Evolutionary conservation across 306 rosid genomes (phyloP), one percentile per base, ranked within the genome.

Genomic region (Cucurbita pepo): DNA sequence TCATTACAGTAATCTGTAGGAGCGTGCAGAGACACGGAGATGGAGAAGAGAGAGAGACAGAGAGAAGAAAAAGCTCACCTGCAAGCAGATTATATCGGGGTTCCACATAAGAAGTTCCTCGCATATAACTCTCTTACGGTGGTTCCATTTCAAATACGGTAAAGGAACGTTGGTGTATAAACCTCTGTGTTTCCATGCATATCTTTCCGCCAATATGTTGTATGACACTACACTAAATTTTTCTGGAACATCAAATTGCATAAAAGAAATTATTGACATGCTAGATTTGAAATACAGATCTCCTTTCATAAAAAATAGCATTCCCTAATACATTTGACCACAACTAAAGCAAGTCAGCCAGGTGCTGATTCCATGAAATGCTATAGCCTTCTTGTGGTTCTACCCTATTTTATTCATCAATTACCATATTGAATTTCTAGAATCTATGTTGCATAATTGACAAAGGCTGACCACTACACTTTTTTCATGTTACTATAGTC

Each of bases 51-150:
- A 55, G 43, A 16, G 9, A 50, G 50, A 55, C 58, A 22, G 43
- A 16, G 6, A 61, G 34, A 45, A 78, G 6, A 72, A 15, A 13
- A 47, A 15, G 4, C 80, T 78, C 79, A 92, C 96, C 79, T 92
- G 97, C 79, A 92, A 82, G 70, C 95, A 92, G 65, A 89, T 81
- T 61, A 92, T 80, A 77, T 92, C 92, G 21, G 95, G 85, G 77
- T 81, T 79, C 91, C 85, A 88, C 13, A 76, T 73, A 22, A 83
- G 76, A 73, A 92, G 83, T 77, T 92, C 97, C 15, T 82, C 58
- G 12, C 85, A 90, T n/a, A 92, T 84, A 73, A 88, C 82, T 47
- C 72, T 79, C 82, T 75, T 83, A 12, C 97, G 87, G 22, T 73
- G 84, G 72, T 81, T 74, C 97, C 97, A 92, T 19, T 78, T 74